Conservation (phyloP, 176 grass and related monocot species). For the Aegilops longissima region DNA sequence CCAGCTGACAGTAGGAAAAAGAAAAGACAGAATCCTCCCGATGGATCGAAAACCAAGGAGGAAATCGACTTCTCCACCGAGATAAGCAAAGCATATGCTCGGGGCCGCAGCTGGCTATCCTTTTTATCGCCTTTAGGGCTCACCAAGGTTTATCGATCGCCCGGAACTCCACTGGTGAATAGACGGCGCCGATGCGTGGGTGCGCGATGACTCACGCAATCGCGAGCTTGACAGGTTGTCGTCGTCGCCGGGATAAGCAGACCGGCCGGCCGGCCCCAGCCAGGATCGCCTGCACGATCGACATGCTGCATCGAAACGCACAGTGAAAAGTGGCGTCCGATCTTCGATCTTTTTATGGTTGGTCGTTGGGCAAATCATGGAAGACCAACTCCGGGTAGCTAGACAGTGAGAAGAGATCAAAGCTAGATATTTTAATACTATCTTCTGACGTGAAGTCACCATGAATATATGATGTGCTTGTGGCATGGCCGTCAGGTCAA, state of each 20-base stretch:
- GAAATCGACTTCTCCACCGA: conserved; percentile 10
- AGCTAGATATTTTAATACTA: background rate
- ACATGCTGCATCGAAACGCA: background rate
- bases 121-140: background rate
- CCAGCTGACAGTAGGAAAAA: background rate
- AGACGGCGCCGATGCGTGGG: background rate
- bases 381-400: background rate
- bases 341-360: background rate
- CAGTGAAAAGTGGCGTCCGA: background rate
- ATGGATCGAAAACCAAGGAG: background rate
- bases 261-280: background rate
- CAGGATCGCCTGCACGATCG: background rate
- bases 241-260: background rate
- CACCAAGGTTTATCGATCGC: background rate
- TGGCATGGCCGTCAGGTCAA: background rate
- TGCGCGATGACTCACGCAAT: background rate
- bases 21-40: background rate
- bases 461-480: background rate
- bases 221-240: background rate
- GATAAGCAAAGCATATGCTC: conserved; percentile 19
- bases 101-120: background rate
- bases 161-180: background rate
- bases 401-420: background rate
- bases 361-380: background rate
- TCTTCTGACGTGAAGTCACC: background rate